phyloP scores from a whole-genome alignment of 345 rosid species.

The Laguncularia racemosa region DNA sequence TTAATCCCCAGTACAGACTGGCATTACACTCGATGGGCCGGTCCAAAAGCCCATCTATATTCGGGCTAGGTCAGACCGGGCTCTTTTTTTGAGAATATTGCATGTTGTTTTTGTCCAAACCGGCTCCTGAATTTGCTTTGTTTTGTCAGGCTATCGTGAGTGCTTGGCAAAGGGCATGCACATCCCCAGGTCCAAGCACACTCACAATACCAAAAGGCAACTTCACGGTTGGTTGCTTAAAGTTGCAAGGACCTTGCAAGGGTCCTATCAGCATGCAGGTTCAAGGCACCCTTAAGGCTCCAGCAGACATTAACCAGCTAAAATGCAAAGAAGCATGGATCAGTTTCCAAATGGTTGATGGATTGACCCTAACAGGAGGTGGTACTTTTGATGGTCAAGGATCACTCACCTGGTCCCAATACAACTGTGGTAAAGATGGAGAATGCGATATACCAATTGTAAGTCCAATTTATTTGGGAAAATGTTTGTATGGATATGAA shows the following conservation, averaged over 20 bases:
- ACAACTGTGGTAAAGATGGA: conserved; percentile 4
- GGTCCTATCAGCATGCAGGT: conserved; percentile 21
- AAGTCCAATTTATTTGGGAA: neutral
- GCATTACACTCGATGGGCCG: too few relatives aligned
- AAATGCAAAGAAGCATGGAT: conserved; percentile 27
- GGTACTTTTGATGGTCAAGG: conserved; percentile 15
- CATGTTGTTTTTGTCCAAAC: too few relatives aligned
- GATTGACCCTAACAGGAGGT: conserved; percentile 12
- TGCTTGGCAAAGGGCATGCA: conserved; percentile 33
- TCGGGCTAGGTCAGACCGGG: too few relatives aligned
- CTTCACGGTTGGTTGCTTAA: conserved; percentile 20
- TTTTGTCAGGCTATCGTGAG: conserved; percentile 21
- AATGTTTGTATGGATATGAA: neutral
- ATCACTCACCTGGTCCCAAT: conserved; percentile 2
- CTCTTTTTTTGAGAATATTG: too few relatives aligned
- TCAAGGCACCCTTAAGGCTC: conserved; percentile 36
- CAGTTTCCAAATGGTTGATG: conserved; percentile 12
- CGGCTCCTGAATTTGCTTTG: neutral
- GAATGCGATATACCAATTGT: conserved; percentile 9
- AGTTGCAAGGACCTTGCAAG: conserved; percentile 42
- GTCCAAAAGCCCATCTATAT: too few relatives aligned
- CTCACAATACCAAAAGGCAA: conserved; percentile 31
- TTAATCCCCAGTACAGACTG: too few relatives aligned
- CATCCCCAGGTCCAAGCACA: conserved; percentile 12
- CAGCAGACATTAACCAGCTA: neutral